These are phyloP conservation scores for Vitis cinerea DNA, from an alignment of 164 flowering plant species.

Conservation along the genomic window DNA sequence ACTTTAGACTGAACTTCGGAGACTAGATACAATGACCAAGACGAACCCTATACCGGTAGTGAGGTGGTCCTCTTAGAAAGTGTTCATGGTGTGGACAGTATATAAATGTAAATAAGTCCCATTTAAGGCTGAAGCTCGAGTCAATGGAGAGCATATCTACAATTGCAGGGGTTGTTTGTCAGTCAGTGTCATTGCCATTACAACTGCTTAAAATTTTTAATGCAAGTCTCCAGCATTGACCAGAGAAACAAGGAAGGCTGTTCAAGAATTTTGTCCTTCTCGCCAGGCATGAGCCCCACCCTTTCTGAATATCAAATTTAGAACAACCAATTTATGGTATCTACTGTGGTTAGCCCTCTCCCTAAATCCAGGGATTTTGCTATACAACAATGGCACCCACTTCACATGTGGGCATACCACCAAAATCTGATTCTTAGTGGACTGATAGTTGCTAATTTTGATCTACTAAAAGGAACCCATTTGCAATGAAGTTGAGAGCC, in stretches of 20 bases:
- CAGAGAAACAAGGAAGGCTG: constrained; percentile 16
- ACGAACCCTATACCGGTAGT: background rate
- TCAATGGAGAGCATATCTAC: background rate
- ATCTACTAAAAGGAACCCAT: no score
- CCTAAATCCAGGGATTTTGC: background rate
- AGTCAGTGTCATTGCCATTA: background rate
- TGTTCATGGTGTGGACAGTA: no score
- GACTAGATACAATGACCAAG: background rate
- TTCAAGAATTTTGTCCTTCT: background rate
- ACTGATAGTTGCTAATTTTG: no score
- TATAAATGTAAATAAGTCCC: background rate
- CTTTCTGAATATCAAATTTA: background rate
- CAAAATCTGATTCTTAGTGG: no score
- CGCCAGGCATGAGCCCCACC: background rate
- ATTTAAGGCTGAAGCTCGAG: background rate
- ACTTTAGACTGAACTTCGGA: background rate
- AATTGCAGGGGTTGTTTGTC: background rate
- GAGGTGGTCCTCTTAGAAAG: no score
- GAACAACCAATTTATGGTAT: background rate
- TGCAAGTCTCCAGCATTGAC: constrained; percentile 6
- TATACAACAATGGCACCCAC: background rate
- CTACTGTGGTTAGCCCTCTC: background rate
- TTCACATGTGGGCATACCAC: no score
- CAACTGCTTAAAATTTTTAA: no score
- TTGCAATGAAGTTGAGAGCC: no score